Base-by-base conservation (phyloP, 306 rosid genomes). In the Hippophae gyantsensis region DNA sequence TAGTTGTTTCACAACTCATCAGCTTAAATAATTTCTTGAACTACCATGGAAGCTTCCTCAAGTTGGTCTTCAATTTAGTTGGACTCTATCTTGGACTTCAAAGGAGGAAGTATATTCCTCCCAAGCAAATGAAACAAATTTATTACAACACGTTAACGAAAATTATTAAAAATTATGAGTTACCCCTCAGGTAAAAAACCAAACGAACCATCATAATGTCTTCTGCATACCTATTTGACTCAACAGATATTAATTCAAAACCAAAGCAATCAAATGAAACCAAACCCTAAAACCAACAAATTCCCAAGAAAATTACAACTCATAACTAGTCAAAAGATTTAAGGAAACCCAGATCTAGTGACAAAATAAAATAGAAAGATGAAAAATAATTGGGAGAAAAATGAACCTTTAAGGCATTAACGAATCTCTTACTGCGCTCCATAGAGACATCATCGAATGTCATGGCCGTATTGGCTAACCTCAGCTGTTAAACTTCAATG, bases 351-450 rank as follows among this genome's bases (percentile, higher is more conserved):
- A 84, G 99, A 88, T 88, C 95, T 62, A 67, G 11, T 45, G 27
- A 38, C 12, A 44, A 50, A 47, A 40, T 43, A 4, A 48, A 11
- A 54, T 8, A 26, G 12, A 11, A 48, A 13, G 2, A 9, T 23
- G 7, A 9, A 32, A 1, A 51, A 23, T 18, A 2, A 10, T 42
- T 14, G 44, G 3, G 53, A 11, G 0, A 56, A 62, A 64, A 8
- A 14, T n/a, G 57, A 62, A 78, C 98, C 96, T 92, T 96, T 63
- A 92, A 79, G 50, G 98, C 90, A 41, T 80, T 76, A 69, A 87
- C 80, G 67, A 92, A 92, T 79, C 78, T 73, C 74, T 85, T 87
- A 81, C 98, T 83, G 0, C 80, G 83, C 45, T 87, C 96, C 98
- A 90, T 90, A 52, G 94, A 79, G 56, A 77, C 83, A 66, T 85